Evolutionary conservation across 768 basidiomycete species (phyloP), one percentile per base, ranked within the genome.

Genomic region (Dacryopinax spathularia): DNA sequence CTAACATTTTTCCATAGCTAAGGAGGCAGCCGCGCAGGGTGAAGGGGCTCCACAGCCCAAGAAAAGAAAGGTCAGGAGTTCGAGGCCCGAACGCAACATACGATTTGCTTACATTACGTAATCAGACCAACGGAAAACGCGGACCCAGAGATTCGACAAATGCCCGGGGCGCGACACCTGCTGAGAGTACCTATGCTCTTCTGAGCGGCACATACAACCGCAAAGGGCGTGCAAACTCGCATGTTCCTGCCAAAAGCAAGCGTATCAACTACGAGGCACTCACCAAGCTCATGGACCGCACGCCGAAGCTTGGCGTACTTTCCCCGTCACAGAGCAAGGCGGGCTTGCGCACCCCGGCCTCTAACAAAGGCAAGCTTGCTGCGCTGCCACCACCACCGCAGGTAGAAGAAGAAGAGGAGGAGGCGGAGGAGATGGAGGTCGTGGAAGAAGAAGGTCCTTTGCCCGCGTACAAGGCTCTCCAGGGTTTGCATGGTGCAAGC

Each of bases 191-290:
- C 25, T 13, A 27, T 3, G 48, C 48, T 13, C 48, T 56, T 29
- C 25, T 56, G 15, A 56, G 3, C 18, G 48, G 48, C 13, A 56
- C 13, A 9, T 56, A 15, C 18, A 22, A 20, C 5, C 48, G 48
- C 10, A 81, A 81, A 35, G 85, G 84, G 64, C 79, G 94, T 34
- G 78, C 92, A 69, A 87, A 88, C 77, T 90, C 91, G 75, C 91
- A 88, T 66, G 81, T 85, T 25, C 88, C 84, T 70, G 73, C 73
- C 62, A 92, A 93, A 74, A 91, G 89, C 75, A 90, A 90, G 70
- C 84, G 91, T 61, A 94, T 95, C 75, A 96, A 96, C 72, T 96
- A 95, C 72, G 87, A 89, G 68, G 91, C 89, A 0, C 82, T 94
- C 62, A 87, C 88, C 68, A 82, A 83, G 63, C 79, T 95, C 12